Evolutionary conservation across 2,329 filamentous ascomycete genomes (phyloP).

Genomic region (Penicillium frequentans): DNA sequence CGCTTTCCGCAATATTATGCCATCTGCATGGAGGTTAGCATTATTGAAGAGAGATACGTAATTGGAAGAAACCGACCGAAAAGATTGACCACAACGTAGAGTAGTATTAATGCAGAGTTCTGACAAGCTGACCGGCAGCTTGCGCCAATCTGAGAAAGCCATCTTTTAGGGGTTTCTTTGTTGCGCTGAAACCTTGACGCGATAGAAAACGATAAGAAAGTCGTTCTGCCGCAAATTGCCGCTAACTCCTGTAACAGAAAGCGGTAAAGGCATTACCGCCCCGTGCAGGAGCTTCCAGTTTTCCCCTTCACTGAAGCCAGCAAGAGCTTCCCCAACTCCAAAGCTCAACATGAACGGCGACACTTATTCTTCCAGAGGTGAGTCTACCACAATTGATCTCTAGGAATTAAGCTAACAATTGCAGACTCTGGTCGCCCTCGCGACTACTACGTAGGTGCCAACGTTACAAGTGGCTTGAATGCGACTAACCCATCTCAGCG

Average conservation of each 20-base stretch:
- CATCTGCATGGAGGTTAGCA: conserved; percentile 57
- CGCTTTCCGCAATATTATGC: conserved; percentile 69
- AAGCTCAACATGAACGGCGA: conserved; percentile 75
- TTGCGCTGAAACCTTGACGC: not conserved
- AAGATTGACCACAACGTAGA: conserved; percentile 91
- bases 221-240: conserved; percentile 27
- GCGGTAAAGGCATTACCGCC: conserved; percentile 28
- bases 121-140: conserved; percentile 75
- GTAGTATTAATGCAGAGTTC: conserved; percentile 96
- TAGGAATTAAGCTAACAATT: conserved; percentile 26
- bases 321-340: conserved; percentile 16
- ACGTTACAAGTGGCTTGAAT: conserved; percentile 7
- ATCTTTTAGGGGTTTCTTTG: not conserved
- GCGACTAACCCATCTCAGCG: conserved; percentile 36
- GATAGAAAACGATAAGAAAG: conserved; percentile 8
- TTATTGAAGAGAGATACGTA: not conserved
- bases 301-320: conserved; percentile 27
- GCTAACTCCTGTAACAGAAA: conserved; percentile 6
- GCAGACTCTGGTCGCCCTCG: conserved; percentile 54
- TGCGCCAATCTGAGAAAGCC: conserved; percentile 75
- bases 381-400: conserved; percentile 21
- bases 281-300: conserved; percentile 30
- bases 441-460: conserved; percentile 53
- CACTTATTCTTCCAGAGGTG: conserved; percentile 76
- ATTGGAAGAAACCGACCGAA: conserved; percentile 54